Conservation (phyloP, 352 stramenopile genomes). For the Phytophthora meadii region DNA sequence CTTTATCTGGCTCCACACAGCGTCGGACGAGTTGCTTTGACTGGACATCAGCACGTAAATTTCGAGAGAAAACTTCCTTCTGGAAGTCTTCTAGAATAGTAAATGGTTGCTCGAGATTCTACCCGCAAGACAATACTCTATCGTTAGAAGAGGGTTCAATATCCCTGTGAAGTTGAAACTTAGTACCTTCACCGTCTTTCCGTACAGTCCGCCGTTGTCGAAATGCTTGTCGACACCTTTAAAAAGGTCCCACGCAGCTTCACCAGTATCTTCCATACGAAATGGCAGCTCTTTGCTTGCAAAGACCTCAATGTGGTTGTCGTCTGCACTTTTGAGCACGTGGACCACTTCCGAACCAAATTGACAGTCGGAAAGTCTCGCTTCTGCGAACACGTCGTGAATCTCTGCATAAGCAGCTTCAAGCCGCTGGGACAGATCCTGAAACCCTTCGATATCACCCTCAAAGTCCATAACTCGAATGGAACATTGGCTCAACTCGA, state of each 20-base stretch:
- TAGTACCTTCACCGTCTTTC: constrained; percentile 21
- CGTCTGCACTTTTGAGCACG: constrained; percentile 13
- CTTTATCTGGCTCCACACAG: constrained; percentile 15
- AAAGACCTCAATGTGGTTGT: constrained; percentile 20
- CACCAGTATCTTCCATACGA: constrained; percentile 10
- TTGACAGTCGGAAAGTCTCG: neutral
- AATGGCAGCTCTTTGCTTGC: constrained; percentile 31
- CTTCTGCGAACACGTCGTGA: constrained; percentile 31
- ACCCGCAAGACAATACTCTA: neutral
- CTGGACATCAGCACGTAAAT: constrained; percentile 19
- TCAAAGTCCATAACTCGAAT: constrained; percentile 15
- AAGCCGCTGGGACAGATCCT: constrained; percentile 26
- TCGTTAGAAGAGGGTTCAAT: neutral
- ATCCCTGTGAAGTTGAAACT: too few relatives aligned
- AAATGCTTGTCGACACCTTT: constrained; percentile 24
- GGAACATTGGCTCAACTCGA: neutral
- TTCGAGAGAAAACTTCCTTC: constrained; percentile 21
- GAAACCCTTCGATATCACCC: constrained; percentile 31
- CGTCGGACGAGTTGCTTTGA: constrained; percentile 23
- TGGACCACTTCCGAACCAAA: constrained; percentile 7
- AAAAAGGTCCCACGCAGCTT: constrained; percentile 30
- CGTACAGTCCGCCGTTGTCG: constrained; percentile 23
- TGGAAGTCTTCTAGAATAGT: constrained; percentile 29
- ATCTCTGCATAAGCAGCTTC: constrained; percentile 30
- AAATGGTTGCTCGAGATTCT: constrained; percentile 24